Evolutionary conservation across 352 stramenopile species (phyloP), one percentile per base, ranked within the genome.

Genomic region (Phytophthora rubi): DNA sequence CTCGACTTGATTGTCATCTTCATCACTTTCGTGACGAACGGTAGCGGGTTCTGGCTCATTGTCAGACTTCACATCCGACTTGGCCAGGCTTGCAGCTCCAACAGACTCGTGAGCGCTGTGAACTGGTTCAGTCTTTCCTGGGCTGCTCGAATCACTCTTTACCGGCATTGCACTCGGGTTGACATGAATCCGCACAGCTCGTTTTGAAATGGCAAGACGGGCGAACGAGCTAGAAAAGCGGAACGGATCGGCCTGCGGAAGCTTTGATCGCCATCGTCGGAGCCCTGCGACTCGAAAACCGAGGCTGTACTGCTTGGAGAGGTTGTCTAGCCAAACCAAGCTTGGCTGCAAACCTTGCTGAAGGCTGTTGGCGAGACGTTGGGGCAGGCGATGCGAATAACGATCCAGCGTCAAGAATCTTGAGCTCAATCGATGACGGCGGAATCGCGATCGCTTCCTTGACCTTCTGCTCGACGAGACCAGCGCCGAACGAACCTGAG

Each of bases 401-500:
- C 44, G 37, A 56, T 23, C 23, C 28, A 18, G 28, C n/a, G 18
- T 64, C 49, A 44, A 80, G 55, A 28, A 61, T 23, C 21, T 59
- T 59, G 15, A 55, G 69, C 23, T 68, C 33, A 10, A 49, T 30
- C 48, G 39, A 59, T 23, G 60, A 53, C 12, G 57, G 55, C 13
- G 39, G 37, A 42, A 65, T 76, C 23, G 54, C 62, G 48, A 88
- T 69, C 10, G 77, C 81, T 15, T 72, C 69, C 42, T 88, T 76
- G 37, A 88, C 76, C n/a, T 78, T 79, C 37, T 86, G 67, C 45
- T 93, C 84, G 6, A 93, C 63, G 3, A 88, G 65, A 10, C 83
- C 82, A 16, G 75, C 62, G 23, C 81, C 84, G 55, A 88, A 92
- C 4, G 84, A 75, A 10, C 80, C 82, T 4, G 77, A 65, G n/a